Percentiles rank a stretch among this genome's conserved stretches.
Conservation (phyloP, 257 asterid genomes). For the Penstemon davidsonii region DNA sequence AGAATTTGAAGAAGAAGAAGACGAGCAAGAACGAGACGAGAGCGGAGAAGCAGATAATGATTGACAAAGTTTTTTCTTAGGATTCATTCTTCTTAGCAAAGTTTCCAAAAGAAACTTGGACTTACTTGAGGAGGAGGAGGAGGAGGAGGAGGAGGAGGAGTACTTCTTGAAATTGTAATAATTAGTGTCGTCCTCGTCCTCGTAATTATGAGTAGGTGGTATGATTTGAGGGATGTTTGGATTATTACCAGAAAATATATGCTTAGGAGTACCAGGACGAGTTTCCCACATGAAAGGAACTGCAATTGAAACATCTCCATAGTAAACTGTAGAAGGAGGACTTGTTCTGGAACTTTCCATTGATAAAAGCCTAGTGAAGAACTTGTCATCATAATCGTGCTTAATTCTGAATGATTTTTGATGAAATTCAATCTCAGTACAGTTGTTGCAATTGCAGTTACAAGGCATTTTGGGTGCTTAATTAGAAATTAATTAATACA, state of each 20-base stretch:
- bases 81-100: constrained; percentile 32
- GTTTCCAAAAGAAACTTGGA: constrained; percentile 35
- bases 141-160: too few species aligned
- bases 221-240: constrained; percentile 42
- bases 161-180: not conserved
- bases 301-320: constrained; percentile 40
- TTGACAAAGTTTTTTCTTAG: constrained; percentile 17
- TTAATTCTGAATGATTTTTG: constrained; percentile 45
- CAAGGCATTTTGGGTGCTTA: constrained; percentile 22
- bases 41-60: not conserved
- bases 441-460: not conserved
- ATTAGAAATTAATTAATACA: not conserved
- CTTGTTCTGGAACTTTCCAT: constrained; percentile 40
- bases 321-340: constrained; percentile 48
- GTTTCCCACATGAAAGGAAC: constrained; percentile 59
- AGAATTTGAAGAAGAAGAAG: constrained; percentile 32
- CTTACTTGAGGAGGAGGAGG: not conserved
- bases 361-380: constrained; percentile 45
- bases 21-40: constrained; percentile 30
- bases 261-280: constrained; percentile 55
- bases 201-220: constrained; percentile 46
- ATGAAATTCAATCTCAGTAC: constrained; percentile 12
- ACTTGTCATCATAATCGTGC: constrained; percentile 34
- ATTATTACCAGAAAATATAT: constrained; percentile 8
- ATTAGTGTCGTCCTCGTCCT: not conserved